phyloP scores from a whole-genome alignment of 331 rosid genomes.

The Telfairia occidentalis region DNA sequence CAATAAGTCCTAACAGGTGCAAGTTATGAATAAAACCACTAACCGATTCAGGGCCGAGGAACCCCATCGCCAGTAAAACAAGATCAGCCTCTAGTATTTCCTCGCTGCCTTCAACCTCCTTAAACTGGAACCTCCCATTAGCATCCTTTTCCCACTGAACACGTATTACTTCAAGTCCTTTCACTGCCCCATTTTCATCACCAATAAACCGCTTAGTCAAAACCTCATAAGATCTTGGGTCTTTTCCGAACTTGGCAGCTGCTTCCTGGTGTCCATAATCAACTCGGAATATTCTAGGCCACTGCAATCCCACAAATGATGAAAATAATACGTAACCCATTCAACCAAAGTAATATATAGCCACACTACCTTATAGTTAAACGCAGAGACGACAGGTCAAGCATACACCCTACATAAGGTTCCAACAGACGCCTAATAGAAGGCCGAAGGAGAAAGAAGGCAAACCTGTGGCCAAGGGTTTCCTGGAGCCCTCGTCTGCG shows the following conservation, averaged over 20 bases:
- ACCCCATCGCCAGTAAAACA: conserved; percentile 86
- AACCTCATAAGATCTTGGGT: conserved; percentile 84
- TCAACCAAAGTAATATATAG: neutral
- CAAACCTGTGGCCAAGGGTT: conserved; percentile 99
- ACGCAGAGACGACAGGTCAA: neutral
- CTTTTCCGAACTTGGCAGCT: conserved; percentile 70
- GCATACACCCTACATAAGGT: neutral
- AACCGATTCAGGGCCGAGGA: conserved; percentile 89
- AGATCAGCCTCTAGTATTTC: conserved; percentile 78
- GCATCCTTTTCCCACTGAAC: conserved; percentile 85
- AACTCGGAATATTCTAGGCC: conserved; percentile 88
- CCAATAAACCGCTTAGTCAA: conserved; percentile 83
- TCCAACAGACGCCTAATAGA: neutral
- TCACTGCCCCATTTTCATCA: conserved; percentile 64
- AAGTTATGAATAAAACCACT: conserved; percentile 22
- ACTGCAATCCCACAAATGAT: conserved; percentile 37
- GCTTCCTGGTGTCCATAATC: conserved; percentile 98
- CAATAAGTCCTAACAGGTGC: neutral
- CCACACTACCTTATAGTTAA: neutral
- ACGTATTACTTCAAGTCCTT: conserved; percentile 70
- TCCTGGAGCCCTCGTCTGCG: conserved; percentile 78
- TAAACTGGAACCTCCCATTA: conserved; percentile 58
- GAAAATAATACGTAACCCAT: neutral
- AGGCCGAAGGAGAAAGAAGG: neutral
- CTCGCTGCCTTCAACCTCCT: conserved; percentile 78